These are phyloP conservation scores for Arabis alpina DNA, from an alignment of 345 rosid species.

Conservation along the genomic window DNA sequence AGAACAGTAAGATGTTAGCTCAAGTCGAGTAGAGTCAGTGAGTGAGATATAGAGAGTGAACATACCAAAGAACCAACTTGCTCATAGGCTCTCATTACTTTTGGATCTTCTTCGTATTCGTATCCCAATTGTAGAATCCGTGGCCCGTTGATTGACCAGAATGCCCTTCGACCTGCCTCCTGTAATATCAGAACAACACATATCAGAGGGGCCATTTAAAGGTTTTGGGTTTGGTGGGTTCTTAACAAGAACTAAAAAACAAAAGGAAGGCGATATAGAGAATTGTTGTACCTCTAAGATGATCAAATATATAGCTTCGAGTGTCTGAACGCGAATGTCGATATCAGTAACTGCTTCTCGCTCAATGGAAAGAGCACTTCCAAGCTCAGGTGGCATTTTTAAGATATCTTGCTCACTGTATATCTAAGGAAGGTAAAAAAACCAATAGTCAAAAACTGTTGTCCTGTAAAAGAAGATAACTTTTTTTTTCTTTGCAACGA, in stretches of 20 bases:
- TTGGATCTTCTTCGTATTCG: slow-evolving; percentile 81
- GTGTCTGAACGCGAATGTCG: slow-evolving; percentile 76
- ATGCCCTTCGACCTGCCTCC: slow-evolving; percentile 86
- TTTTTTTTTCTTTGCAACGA: neutral
- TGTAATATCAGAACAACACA: slow-evolving; percentile 32
- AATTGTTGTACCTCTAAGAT: slow-evolving; percentile 58
- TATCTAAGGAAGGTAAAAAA: slow-evolving; percentile 46
- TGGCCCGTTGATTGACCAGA: slow-evolving; percentile 92
- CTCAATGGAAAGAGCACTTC: slow-evolving; percentile 82
- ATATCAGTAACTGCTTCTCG: slow-evolving; percentile 86
- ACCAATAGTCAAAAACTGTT: neutral
- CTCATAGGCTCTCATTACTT: slow-evolving; percentile 93
- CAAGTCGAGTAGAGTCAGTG: neutral
- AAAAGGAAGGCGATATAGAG: slow-evolving; percentile 5
- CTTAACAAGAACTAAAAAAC: neutral
- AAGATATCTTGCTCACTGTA: slow-evolving; percentile 66
- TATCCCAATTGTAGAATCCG: slow-evolving; percentile 83
- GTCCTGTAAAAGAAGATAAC: slow-evolving; percentile 3
- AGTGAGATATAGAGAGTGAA: neutral
- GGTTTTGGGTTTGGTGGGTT: slow-evolving; percentile 10
- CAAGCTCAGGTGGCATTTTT: slow-evolving; percentile 91
- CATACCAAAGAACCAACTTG: slow-evolving; percentile 82
- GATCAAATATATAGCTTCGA: slow-evolving; percentile 87
- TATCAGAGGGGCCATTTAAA: neutral
- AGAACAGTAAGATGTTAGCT: neutral